Base-by-base conservation (phyloP, 1,139 yeast genomes). In the Nakaseomyces kungkrabaensis region DNA sequence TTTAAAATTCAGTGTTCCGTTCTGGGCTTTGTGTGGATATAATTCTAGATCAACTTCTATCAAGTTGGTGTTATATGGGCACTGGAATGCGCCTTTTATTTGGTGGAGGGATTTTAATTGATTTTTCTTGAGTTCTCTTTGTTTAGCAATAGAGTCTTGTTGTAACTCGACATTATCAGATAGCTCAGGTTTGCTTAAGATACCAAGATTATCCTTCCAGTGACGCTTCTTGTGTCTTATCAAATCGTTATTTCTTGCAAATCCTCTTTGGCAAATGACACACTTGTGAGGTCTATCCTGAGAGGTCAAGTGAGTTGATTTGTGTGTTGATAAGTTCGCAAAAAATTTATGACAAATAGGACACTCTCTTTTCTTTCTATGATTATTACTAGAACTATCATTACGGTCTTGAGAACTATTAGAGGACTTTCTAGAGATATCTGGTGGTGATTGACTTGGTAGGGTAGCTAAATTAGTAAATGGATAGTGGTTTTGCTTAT, bases 201-300 rank as follows among this genome's bases (percentile, higher is more conserved):
- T 25, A 27, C 29, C 61, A 69, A 75, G 57, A 69, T 75, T 72
- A 56, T 81, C 86, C 59, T 82, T 81, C 78, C 88, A 78, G 67
- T 89, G 97, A 53, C 92, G 78, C 67, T 86, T 87, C 56, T 81
- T 79, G 65, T 89, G 97, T 56, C 97, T 74, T 58, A 82, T 77
- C 55, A 89, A 70, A 67, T 89, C 97, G 65, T 89, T 89, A 42
- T 92, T 85, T 54, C 97, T 74, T 13, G 95, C 88, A 70, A 89
- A 89, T 2, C 95, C 95, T 51, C 96, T 77, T 46, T 77, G 75
- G 66, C 97, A 89, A 43, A 80, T 77, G 48, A 78, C 73, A 67
- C 97, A 89, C 47, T 80, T 73, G 63, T 83, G 90, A 0, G 95
- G 95, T 52, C 95, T 75, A 36, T 81, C 74, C 42, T 82, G 78